Conservation (phyloP, 495 filamentous ascomycete genomes). For the Sporormia fimetaria region DNA sequence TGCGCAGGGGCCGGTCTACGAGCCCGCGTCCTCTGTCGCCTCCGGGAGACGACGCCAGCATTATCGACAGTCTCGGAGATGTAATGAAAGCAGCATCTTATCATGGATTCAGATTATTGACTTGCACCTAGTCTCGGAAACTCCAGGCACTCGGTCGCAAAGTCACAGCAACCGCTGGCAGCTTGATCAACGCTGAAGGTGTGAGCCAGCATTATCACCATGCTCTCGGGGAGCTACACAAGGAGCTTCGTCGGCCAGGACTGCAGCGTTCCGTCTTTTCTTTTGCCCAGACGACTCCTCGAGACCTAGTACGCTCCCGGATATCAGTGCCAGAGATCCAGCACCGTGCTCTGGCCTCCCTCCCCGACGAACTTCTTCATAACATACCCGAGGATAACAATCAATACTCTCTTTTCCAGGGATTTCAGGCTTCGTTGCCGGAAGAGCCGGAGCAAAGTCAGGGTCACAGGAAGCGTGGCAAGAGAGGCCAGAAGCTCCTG, state of each 20-base stretch:
- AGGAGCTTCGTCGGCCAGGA: conserved; percentile 67
- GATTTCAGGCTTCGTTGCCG: conserved; percentile 83
- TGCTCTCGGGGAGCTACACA: conserved; percentile 82
- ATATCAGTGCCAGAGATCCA: conserved; percentile 89
- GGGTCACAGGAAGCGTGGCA: conserved; percentile 56
- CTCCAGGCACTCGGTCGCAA: conserved; percentile 90
- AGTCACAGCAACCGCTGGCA: conserved; percentile 84
- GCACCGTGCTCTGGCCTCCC: conserved; percentile 76
- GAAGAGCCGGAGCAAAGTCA: conserved; percentile 57
- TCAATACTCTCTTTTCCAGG: conserved; percentile 87
- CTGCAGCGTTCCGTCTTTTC: conserved; percentile 84
- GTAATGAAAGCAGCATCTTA: background rate
- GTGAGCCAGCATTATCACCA: conserved; percentile 60
- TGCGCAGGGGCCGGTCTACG: conserved; percentile 21
- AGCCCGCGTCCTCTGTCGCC: conserved; percentile 21
- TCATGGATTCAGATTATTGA: background rate
- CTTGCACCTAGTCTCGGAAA: conserved; percentile 63
- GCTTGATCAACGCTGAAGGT: conserved; percentile 55
- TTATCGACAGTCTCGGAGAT: conserved; percentile 15
- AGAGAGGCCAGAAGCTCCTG: conserved; percentile 62
- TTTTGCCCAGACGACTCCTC: conserved; percentile 75
- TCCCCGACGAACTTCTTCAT: conserved; percentile 79
- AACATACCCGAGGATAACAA: conserved; percentile 80
- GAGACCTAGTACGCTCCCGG: conserved; percentile 83
- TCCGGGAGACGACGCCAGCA: conserved; percentile 16